phyloP scores from a whole-genome alignment of 2,329 filamentous ascomycete species.

The Colletotrichum lindemuthianum region DNA sequence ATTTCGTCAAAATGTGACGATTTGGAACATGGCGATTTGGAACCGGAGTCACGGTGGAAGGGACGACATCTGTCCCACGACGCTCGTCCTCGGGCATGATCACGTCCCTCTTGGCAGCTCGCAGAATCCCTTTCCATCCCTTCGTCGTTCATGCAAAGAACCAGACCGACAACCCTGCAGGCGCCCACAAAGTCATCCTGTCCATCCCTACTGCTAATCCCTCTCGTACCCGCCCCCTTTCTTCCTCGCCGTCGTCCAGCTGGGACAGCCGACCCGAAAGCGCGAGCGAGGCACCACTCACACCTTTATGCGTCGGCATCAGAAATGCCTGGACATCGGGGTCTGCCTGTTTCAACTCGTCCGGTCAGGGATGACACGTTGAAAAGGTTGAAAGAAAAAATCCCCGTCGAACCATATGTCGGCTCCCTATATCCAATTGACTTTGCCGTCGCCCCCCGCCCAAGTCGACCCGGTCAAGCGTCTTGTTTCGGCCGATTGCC shows the following conservation, averaged over 20 bases:
- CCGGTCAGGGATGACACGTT: neutral
- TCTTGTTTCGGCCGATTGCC: slow-evolving; percentile 1
- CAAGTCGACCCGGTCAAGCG: neutral
- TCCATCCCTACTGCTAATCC: slow-evolving; percentile 24
- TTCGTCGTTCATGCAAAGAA: slow-evolving; percentile 26
- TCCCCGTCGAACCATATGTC: slow-evolving; percentile 34
- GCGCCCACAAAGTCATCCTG: neutral
- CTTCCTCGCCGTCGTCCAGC: slow-evolving; percentile 1
- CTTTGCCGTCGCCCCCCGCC: slow-evolving; percentile 5
- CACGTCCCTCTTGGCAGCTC: slow-evolving; percentile 11
- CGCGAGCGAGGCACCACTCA: slow-evolving; percentile 19
- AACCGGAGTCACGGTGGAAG: neutral
- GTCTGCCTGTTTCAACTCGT: slow-evolving; percentile 17
- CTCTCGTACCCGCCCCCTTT: slow-evolving; percentile 14
- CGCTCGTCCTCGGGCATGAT: slow-evolving; percentile 4
- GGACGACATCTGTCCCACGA: neutral
- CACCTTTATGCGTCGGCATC: slow-evolving; percentile 31
- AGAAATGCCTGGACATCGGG: slow-evolving; percentile 16
- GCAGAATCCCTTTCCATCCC: slow-evolving; percentile 8
- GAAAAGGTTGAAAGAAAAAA: slow-evolving; percentile 1
- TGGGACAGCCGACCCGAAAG: slow-evolving; percentile 9
- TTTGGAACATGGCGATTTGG: neutral
- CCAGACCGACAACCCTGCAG: neutral
- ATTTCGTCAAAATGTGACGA: neutral
- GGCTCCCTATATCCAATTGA: slow-evolving; percentile 13